Evolutionary conservation across 306 rosid species (phyloP).

Genomic region (Begonia loranthoides): DNA sequence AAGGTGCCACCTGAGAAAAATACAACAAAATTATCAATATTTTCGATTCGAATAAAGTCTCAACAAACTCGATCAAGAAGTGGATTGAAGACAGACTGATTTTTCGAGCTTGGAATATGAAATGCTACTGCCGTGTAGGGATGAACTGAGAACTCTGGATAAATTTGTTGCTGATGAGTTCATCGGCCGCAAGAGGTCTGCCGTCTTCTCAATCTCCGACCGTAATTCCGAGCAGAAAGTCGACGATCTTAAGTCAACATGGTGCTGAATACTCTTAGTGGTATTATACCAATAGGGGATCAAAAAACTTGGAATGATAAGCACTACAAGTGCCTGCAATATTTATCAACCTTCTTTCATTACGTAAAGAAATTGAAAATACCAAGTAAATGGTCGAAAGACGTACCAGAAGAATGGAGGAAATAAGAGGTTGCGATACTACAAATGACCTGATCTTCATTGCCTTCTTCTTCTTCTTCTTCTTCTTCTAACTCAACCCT

Average conservation of each 20-base stretch:
- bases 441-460: slow-evolving; percentile 6
- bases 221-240: background rate
- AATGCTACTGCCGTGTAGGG: slow-evolving; percentile 2
- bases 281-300: slow-evolving; percentile 12
- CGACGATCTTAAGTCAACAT: background rate
- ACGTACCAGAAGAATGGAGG: slow-evolving; percentile 10
- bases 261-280: slow-evolving; percentile 5
- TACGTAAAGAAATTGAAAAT: background rate
- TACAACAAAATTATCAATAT: background rate
- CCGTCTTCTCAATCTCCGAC: slow-evolving; percentile 4
- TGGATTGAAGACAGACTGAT: slow-evolving; percentile 3
- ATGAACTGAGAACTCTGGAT: slow-evolving; percentile 2
- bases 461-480: background rate
- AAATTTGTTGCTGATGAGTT: slow-evolving; percentile 2
- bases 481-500: too few species aligned
- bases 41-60: background rate
- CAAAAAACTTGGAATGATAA: slow-evolving; percentile 10
- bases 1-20: slow-evolving; percentile 30
- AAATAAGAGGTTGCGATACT: slow-evolving; percentile 4
- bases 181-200: slow-evolving; percentile 9
- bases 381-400: background rate
- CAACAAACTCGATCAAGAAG: background rate
- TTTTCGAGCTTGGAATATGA: slow-evolving; percentile 10
- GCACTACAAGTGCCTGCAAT: slow-evolving; percentile 12
- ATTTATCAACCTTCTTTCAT: background rate